Evolutionary conservation across 23 red algal species (phyloP), one percentile per base, ranked within the genome.

Genomic region (Chondrus crispus): DNA sequence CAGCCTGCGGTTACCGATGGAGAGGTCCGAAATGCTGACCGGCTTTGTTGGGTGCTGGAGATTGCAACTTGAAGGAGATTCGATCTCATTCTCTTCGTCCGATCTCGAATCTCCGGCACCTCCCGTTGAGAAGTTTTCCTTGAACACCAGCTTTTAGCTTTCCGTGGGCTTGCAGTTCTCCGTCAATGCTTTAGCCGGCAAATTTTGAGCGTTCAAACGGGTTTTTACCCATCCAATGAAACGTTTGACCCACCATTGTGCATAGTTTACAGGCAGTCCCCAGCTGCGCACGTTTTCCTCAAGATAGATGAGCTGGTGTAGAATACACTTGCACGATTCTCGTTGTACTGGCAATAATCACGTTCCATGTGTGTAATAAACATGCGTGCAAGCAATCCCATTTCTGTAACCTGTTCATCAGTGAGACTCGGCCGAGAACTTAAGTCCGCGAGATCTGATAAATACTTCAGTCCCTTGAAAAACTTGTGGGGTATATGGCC

Each of bases 241-340:
- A 26, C 78, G 4, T 41, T 82, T 52, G 45, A 82, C 54, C 50
- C 50, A 82, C 22, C 44, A 82, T 52, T 82, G 78, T 3, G 22
- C 42, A 2, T 82, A 60, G 6, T 82, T 82, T 32, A 82, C 5
- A 38, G 6, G 78, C 22, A 39, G 50, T 14, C 50, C 78, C 29
- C 48, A 82, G 2, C 37, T 4, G 12, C 54, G 8, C 20, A 82
- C 50, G 53, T 38, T 11, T 37, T 82, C 50, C 5, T 45, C 7
- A 30, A 82, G 53, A 24, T 82, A 24, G 20, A 82, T 28, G 42
- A 82, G 19, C 19, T n/a, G 35, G 54, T 82, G 47, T 18, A 82
- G 54, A 32, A 52, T 62, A 19, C 44, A 82, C 53, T 62, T 82
- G 78, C 50, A 38, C 78, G 53, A 62, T 62, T 52, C n/a, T 43